Base-by-base conservation (phyloP, 2,329 filamentous ascomycete genomes). In the Colletotrichum caudatum region DNA sequence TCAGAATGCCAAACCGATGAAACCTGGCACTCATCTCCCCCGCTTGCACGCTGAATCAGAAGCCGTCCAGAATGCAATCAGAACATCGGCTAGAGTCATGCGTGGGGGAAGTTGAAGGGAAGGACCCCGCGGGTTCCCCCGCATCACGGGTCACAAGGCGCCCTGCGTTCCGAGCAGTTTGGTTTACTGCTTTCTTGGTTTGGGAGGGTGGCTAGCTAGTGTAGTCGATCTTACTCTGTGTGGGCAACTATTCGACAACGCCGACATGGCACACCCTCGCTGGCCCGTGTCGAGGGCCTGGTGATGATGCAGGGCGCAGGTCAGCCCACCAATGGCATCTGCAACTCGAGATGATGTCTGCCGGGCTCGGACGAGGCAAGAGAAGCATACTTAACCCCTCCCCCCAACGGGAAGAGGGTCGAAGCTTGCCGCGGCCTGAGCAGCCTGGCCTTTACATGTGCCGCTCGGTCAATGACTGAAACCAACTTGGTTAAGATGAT, bases 401-500 rank as follows among this genome's bases (percentile, higher is more conserved):
- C 62, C 62, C 64, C 65, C 35, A 69, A 11, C 41, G 33, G 23
- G 56, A 41, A 48, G 44, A 61, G 37, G 46, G 61, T 64, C 53
- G 65, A 69, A 56, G 53, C 69, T 64, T 69, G 20, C 69, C 69
- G 65, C 69, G 69, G 65, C 41, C 54, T 69, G 54, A 64, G 59
- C 59, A 39, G 37, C 37, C 54, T 5, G 64, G 35, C 46, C 48
- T 64, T 72, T 23, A 69, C 69, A 72, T 72, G 69, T 72, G 66
- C 69, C 54, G 69, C 65, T 72, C 69, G 54, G 65, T 56, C 65
- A 56, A 12, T 35, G 37, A 51, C 44, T 69, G 66, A 69, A 64
- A 72, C 65, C 65, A 56, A 48, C 26, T 60, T 48, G 64, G 59
- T 72, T 72, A 64, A 72, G 69, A 69, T 54, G 69, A 71, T 71